A percentile compares a stretch with the other conserved stretches of the same genome.
These are phyloP conservation scores for Podospora conica DNA, from an alignment of 495 filamentous ascomycete genomes.

Conservation along the genomic window DNA sequence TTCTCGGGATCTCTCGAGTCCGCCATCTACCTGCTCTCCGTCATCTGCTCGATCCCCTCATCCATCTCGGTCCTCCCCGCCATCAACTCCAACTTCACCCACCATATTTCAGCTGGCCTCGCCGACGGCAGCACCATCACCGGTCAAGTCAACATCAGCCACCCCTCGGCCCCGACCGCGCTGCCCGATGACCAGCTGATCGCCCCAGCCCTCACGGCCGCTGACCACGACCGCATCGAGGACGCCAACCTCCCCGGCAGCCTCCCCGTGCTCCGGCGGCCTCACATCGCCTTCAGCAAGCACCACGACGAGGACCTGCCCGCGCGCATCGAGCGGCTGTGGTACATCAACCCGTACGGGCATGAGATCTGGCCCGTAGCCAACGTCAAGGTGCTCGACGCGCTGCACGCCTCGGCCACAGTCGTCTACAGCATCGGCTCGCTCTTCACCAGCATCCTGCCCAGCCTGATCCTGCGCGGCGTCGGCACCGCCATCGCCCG, in stretches of 20 bases:
- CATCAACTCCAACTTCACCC: constrained; percentile 88
- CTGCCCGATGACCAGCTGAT: constrained; percentile 36
- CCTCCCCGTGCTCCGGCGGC: constrained; percentile 68
- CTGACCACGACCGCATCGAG: constrained; percentile 47
- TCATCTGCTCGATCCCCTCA: constrained; percentile 71
- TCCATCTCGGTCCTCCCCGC: constrained; percentile 77
- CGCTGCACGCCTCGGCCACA: constrained; percentile 54
- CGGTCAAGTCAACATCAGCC: constrained; percentile 88
- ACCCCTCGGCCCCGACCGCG: constrained; percentile 58
- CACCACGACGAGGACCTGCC: constrained; percentile 57
- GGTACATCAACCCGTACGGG: constrained; percentile 98
- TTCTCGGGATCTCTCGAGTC: constrained; percentile 78
- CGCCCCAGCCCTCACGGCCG: constrained; percentile 21
- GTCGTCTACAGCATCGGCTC: constrained; percentile 89
- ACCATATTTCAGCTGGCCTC: constrained; percentile 84
- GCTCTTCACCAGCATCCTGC: constrained; percentile 75
- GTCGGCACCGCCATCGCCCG: constrained; percentile 51
- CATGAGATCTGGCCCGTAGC: constrained; percentile 75
- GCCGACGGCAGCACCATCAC: constrained; percentile 72
- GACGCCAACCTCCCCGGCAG: constrained; percentile 86
- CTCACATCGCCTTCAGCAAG: constrained; percentile 77
- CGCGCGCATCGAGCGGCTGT: constrained; percentile 72
- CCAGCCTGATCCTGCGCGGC: constrained; percentile 60
- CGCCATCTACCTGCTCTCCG: constrained; percentile 73
- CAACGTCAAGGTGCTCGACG: constrained; percentile 70